Conservation (phyloP, 2,329 filamentous ascomycete species). For the Calonectria leucothoes region DNA sequence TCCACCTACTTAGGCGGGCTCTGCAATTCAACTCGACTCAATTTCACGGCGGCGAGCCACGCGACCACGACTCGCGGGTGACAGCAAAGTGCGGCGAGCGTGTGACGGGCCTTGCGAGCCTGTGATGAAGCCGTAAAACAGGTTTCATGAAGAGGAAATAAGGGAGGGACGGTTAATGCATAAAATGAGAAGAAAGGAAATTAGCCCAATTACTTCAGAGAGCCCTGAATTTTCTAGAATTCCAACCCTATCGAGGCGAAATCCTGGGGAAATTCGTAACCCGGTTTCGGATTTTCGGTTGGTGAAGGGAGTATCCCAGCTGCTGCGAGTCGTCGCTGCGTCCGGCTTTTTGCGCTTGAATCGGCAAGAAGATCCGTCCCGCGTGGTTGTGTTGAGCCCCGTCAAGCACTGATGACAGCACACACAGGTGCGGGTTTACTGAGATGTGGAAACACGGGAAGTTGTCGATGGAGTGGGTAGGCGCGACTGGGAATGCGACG, state of each 20-base stretch:
- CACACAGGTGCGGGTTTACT: neutral
- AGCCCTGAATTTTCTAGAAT: neutral
- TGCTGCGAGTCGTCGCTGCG: constrained; percentile 3
- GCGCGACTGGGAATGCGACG: neutral
- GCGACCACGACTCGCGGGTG: constrained; percentile 26
- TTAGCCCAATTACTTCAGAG: neutral
- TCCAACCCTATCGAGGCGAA: neutral
- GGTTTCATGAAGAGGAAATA: neutral
- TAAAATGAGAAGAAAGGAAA: neutral
- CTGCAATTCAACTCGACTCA: constrained; percentile 41
- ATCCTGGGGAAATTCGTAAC: neutral
- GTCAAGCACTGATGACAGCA: neutral
- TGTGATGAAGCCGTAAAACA: neutral
- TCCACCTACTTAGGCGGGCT: constrained; percentile 24
- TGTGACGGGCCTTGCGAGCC: neutral
- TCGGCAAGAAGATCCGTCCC: neutral
- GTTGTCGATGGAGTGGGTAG: neutral
- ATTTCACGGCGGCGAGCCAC: constrained; percentile 38
- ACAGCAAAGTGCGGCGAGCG: neutral
- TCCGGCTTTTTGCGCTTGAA: constrained; percentile 15
- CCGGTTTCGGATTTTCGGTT: neutral
- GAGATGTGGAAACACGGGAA: neutral
- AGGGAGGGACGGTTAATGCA: neutral
- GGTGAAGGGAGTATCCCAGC: constrained; percentile 8
- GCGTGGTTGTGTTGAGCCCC: neutral